phyloP scores from a whole-genome alignment of 768 basidiomycete species.

The Trametes maxima region DNA sequence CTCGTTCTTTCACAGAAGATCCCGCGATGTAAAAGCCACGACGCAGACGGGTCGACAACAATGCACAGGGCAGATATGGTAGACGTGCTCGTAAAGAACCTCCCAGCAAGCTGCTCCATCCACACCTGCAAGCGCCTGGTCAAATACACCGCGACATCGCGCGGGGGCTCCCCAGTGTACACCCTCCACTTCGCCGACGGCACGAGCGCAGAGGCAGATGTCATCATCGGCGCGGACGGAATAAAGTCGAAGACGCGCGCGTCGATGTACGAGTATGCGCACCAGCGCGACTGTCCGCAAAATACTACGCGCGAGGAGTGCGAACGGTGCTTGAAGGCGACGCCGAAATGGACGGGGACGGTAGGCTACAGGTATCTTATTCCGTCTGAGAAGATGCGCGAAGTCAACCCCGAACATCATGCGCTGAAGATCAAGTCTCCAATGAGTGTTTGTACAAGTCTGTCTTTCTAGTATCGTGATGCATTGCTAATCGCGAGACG shows the following conservation, averaged over 20 bases:
- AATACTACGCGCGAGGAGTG: conserved; percentile 7
- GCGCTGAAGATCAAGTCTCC: conserved; percentile 15
- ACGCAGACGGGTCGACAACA: conserved; percentile 27
- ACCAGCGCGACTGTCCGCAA: conserved; percentile 13
- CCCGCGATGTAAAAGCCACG: not conserved
- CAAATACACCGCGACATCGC: conserved; percentile 18
- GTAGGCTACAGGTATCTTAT: conserved; percentile 31
- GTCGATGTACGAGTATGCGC: conserved; percentile 25
- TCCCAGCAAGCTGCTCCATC: conserved; percentile 23
- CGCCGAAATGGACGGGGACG: conserved; percentile 32
- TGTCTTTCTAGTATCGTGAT: not conserved
- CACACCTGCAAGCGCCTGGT: conserved; percentile 30
- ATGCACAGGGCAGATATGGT: conserved; percentile 34
- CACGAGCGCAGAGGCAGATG: conserved; percentile 26
- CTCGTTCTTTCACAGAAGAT: not conserved
- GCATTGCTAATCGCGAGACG: not conserved
- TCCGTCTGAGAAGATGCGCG: conserved; percentile 25
- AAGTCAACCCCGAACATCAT: conserved; percentile 22
- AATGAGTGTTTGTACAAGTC: conserved; percentile 7
- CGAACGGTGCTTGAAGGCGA: conserved; percentile 15
- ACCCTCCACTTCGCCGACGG: conserved; percentile 29
- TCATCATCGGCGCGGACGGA: conserved; percentile 34
- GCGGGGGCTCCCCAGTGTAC: not conserved
- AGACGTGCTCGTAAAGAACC: conserved; percentile 22
- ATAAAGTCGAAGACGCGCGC: conserved; percentile 31